Evolutionary conservation across 495 filamentous ascomycete species (phyloP), one percentile per base, ranked within the genome.

Genomic region (Aspergillus saccharolyticus): DNA sequence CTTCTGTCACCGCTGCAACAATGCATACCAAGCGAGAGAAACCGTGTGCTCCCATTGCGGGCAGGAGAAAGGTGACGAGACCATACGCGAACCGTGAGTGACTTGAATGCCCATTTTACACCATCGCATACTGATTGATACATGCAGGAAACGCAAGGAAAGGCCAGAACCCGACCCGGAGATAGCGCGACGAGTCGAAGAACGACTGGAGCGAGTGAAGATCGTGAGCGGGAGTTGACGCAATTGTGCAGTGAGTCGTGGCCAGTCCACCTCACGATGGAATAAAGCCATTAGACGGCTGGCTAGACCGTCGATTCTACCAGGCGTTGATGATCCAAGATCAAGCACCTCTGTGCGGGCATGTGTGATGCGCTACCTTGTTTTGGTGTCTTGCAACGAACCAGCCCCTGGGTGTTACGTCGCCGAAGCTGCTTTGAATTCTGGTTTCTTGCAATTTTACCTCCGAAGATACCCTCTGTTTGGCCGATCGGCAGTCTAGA

Each of bases 111-210:
- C 42, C 15, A 48, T 42, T 2, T 48, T 15, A 53, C 42, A 55
- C 30, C 12, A 15, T 20, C 15, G 15, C 48, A n/a, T 14, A 25
- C 9, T 55, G 30, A 61, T 52, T 5, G 68, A 79, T 45, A 64
- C 18, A 77, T 39, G 74, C 71, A 68, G 74, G 43, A 81, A 85
- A 0, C 80, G 77, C 57, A 84, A 81, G 60, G 72, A 82, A 25
- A 85, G 86, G 59, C 82, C 78, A 16, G 78, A 83, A 63, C 80
- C 79, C 3, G 85, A 90, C 55, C 86, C 86, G 1, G 87, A 86
- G 42, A 68, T 89, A 3, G 57, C 87, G 45, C 75, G 76, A 65
- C 80, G 74, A 39, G 72, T 92, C 12, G 78, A 86, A 65, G 79
- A 76, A 44, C 82, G 78, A 57, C 69, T 90, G 45, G 80, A 76